Evolutionary conservation across 805 yeast species (phyloP).

Genomic region (Sugiyamaella floridensis): DNA sequence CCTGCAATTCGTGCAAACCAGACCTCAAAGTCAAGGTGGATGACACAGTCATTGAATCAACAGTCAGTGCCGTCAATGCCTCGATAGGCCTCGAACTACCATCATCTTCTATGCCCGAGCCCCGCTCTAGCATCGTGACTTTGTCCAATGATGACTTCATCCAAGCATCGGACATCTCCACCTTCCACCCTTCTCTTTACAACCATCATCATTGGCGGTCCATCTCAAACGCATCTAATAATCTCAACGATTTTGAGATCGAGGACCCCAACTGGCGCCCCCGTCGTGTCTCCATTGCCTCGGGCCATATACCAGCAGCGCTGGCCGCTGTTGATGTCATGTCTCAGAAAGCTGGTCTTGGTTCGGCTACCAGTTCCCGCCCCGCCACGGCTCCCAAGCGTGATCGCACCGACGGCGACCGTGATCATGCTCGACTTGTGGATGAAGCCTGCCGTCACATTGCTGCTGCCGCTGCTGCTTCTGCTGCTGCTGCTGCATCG

Average conservation of each 20-base stretch:
- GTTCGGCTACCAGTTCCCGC: background rate
- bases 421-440: constrained; percentile 62
- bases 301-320: constrained; percentile 21
- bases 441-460: constrained; percentile 78
- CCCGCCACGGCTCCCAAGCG: background rate
- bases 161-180: background rate
- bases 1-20: constrained; percentile 56
- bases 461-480: constrained; percentile 66
- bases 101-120: constrained; percentile 26
- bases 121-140: constrained; percentile 22
- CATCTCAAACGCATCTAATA: constrained; percentile 6
- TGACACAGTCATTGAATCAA: constrained; percentile 32
- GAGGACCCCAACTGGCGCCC: constrained; percentile 16
- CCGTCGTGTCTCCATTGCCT: constrained; percentile 22
- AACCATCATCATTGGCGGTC: constrained; percentile 5
- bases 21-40: constrained; percentile 21
- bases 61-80: constrained; percentile 51
- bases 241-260: background rate
- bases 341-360: background rate
- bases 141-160: background rate
- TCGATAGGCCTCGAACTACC: constrained; percentile 51
- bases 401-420: constrained; percentile 37
- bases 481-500: constrained; percentile 29
- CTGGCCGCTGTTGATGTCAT: constrained; percentile 16
- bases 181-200: constrained; percentile 6